Conservation (phyloP, 495 filamentous ascomycete species). For the Aspergillus olivimuriae region DNA sequence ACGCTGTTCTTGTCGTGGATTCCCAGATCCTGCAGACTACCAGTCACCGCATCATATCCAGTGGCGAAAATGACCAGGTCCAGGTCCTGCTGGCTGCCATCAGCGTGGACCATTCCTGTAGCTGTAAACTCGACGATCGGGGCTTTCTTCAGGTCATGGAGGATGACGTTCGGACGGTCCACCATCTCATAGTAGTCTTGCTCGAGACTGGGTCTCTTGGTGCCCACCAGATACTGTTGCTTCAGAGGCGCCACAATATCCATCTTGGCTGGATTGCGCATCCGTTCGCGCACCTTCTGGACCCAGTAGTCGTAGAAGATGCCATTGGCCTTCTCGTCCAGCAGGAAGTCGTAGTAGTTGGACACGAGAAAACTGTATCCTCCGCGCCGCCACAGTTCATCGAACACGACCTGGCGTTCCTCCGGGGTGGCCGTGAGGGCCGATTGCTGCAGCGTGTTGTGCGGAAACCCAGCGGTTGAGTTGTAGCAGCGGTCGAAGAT, state of each 20-base stretch:
- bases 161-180: conserved; percentile 42
- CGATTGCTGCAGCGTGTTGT: conserved; percentile 27
- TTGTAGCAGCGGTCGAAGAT: conserved; percentile 24
- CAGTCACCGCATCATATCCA: conserved; percentile 49
- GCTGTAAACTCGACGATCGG: conserved; percentile 40
- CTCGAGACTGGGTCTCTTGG: conserved; percentile 49
- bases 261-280: conserved; percentile 38
- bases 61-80: conserved; percentile 46
- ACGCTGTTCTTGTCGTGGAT: conserved; percentile 34
- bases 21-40: conserved; percentile 39
- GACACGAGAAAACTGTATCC: conserved; percentile 45
- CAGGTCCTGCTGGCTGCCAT: conserved; percentile 38
- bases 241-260: conserved; percentile 47
- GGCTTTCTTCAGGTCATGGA: conserved; percentile 42
- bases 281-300: conserved; percentile 40
- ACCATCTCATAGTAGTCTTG: conserved; percentile 51
- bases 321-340: conserved; percentile 38
- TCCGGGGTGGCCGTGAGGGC: conserved; percentile 42
- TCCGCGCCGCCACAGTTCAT: conserved; percentile 42
- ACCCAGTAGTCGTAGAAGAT: conserved; percentile 51
- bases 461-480: conserved; percentile 39
- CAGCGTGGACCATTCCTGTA: conserved; percentile 34
- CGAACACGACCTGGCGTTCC: conserved; percentile 37
- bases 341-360: conserved; percentile 44
- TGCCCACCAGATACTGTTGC: conserved; percentile 41